These are phyloP conservation scores for Tetrahymena elliotti DNA, from an alignment of 73 alveolate species.

Conservation along the genomic window DNA sequence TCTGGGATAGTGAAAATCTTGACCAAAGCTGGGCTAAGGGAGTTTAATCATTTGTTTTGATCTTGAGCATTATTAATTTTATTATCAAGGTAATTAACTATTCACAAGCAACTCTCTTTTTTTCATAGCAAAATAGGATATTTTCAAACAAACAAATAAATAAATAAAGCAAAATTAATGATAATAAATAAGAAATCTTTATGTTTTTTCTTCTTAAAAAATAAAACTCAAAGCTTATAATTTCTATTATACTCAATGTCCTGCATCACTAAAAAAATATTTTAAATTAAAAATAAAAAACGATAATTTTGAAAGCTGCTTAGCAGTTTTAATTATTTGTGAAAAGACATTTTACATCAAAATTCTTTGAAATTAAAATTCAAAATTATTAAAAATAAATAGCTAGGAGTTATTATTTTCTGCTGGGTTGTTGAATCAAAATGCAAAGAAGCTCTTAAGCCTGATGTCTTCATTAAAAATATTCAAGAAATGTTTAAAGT, in stretches of 20 bases:
- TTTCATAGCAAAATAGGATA: background rate
- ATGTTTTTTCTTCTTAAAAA: background rate
- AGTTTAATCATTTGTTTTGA: constrained; percentile 2
- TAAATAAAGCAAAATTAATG: background rate
- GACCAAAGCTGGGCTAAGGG: constrained; percentile 17
- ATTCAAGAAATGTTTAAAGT: background rate
- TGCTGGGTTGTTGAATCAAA: background rate
- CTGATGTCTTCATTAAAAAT: background rate
- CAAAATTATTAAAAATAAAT: background rate
- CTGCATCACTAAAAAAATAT: background rate
- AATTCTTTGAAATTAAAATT: background rate
- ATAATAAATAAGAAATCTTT: background rate
- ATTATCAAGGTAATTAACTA: constrained; percentile 1
- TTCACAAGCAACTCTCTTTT: background rate
- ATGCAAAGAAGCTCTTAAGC: background rate
- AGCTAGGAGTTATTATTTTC: background rate
- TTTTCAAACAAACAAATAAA: background rate
- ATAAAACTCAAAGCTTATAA: no score
- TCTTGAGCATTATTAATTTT: constrained; percentile 9
- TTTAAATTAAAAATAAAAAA: no score
- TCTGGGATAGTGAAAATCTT: constrained; percentile 27
- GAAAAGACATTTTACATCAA: background rate
- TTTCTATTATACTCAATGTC: no score
- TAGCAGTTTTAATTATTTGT: no score
- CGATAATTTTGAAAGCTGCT: no score